Evolutionary conservation across 176 grass and related monocot species (phyloP), one percentile per base, ranked within the genome.

Genomic region (Cenchrus fungigraminus): DNA sequence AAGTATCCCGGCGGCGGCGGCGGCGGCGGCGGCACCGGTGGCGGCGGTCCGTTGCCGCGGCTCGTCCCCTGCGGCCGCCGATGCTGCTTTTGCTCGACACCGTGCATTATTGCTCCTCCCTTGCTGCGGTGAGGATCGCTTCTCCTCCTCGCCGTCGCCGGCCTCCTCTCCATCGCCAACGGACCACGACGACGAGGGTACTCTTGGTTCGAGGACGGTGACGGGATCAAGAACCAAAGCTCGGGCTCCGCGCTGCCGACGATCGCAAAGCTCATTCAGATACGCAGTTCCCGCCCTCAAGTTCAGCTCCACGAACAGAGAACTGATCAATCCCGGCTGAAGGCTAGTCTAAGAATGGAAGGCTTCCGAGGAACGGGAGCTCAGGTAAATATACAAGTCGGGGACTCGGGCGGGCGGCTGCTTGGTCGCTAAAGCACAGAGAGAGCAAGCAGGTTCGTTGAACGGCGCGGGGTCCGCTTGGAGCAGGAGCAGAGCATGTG

Each of bases 1-100:
- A 88, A 90, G 79, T 82, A 93, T 8, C 88, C 82, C 42, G 83
- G 44, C 65, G 53, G 2, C n/a, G 78, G 3, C 40, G 53, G 2
- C n/a, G 78, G 3, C 40, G 74, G 40, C 74, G 25, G 8, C 37
- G 4, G 2, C 37, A 40, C 37, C 46, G 65, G 6, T 15, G 74
- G 47, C 79, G 13, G 8, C 74, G 73, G 8, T 54, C 71, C 79
- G 15, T 49, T 57, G 37, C 37, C 37, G 37, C 37, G 37, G 37
- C 37, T 40, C 3, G 37, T 40, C 25, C 15, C 47, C 8, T 5
- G 15, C 54, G 43, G 8, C 25, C 25, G 82, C 6, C 14, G 76
- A 8, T 79, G 60, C n/a, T 60, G 50, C 79, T 32, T 50, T 0
- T 31, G 65, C 22, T 67, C 65, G 16, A 42, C 42, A 25, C 34